A percentile compares a stretch with the other conserved stretches of the same genome.
Evolutionary conservation across 192 early-diverging fungal species (phyloP).

Genomic region (Umbelopsis sp.): DNA sequence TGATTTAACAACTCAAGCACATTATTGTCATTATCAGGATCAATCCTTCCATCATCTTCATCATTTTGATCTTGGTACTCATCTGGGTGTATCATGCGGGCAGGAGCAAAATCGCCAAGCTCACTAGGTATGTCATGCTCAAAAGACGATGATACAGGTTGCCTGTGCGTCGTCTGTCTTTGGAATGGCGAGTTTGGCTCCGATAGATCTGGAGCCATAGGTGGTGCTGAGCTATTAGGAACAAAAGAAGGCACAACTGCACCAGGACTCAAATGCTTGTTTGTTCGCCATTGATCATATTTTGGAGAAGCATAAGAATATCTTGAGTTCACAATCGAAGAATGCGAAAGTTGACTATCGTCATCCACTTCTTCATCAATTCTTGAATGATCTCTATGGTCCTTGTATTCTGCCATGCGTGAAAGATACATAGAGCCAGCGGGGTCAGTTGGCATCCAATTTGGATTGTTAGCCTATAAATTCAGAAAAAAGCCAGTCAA

Average conservation of each 20-base stretch:
- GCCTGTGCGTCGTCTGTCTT: background rate
- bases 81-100: constrained; percentile 18
- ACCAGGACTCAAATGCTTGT: background rate
- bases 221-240: background rate
- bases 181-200: background rate
- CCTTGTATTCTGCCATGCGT: constrained; percentile 52
- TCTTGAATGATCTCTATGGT: constrained; percentile 15
- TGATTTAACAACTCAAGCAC: constrained; percentile 52
- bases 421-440: constrained; percentile 81
- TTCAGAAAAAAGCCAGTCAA: background rate
- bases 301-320: constrained; percentile 20
- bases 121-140: constrained; percentile 30
- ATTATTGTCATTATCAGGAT: constrained; percentile 5
- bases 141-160: constrained; percentile 21
- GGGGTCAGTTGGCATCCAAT: constrained; percentile 86
- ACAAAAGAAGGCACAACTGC: background rate
- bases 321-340: constrained; percentile 17
- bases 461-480: constrained; percentile 79
- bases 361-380: constrained; percentile 13
- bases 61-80: constrained; percentile 26
- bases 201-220: constrained; percentile 3
- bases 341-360: background rate
- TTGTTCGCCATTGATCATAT: constrained; percentile 3
- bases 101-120: constrained; percentile 25
- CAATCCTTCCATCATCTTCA: constrained; percentile 33